Percentiles rank a stretch among this genome's conserved stretches.
These are phyloP conservation scores for Hemerocallis citrina DNA, from an alignment of 106 monocot genomes.

Conservation along the genomic window DNA sequence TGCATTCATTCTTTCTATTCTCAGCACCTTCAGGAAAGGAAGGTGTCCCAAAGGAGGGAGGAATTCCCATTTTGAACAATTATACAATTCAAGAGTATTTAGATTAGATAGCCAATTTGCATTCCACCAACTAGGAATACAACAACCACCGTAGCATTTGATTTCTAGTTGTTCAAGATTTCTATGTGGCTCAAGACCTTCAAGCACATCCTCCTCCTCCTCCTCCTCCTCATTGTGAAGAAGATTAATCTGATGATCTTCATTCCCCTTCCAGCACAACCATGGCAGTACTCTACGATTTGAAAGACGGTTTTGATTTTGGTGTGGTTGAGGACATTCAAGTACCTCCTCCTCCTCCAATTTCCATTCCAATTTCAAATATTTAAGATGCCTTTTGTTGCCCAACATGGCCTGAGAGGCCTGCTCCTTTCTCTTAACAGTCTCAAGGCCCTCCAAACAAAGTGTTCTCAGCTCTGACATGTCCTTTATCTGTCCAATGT, in stretches of 20 bases:
- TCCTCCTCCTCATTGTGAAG: no score
- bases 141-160: not conserved
- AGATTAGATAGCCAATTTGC: not conserved
- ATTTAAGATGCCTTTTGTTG: not conserved
- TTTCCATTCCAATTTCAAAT: not conserved
- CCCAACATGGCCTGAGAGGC: not conserved
- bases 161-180: slow-evolving; percentile 6
- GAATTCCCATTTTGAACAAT: not conserved
- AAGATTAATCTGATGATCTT: no score
- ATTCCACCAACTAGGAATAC: slow-evolving; percentile 11
- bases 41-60: not conserved
- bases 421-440: no score
- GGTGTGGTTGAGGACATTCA: no score
- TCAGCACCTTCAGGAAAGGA: not conserved
- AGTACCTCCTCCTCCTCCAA: not conserved
- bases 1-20: not conserved
- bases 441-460: no score
- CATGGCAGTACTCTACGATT: no score
- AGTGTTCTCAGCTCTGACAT: no score
- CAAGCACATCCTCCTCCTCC: slow-evolving; percentile 8
- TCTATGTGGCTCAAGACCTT: slow-evolving; percentile 13
- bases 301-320: no score
- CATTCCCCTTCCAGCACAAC: no score
- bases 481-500: not conserved
- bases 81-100: not conserved